phyloP scores from a whole-genome alignment of 352 stramenopile genomes.

The Albugo laibachii region DNA sequence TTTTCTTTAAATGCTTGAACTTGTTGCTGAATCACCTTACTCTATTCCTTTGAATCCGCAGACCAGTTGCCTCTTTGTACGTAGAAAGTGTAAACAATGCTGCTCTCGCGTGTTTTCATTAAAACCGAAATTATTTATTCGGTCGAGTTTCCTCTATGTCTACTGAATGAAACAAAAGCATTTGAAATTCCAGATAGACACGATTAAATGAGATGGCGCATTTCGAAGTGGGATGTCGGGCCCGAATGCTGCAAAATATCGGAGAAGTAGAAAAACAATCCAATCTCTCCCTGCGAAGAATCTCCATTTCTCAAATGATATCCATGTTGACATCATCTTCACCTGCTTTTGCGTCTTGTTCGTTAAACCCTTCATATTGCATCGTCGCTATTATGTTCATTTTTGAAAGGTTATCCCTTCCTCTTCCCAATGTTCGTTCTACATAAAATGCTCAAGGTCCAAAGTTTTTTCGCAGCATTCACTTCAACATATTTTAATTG shows the following conservation, averaged over 20 bases:
- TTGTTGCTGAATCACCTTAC: not conserved
- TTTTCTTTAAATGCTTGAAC: not conserved
- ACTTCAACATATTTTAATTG: not conserved
- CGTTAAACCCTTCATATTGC: not conserved
- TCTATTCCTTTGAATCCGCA: not conserved
- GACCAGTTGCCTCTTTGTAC: constrained; percentile 3
- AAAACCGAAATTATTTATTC: no score
- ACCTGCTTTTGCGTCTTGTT: not conserved
- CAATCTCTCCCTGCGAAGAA: not conserved
- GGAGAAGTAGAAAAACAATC: no score
- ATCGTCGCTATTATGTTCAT: not conserved
- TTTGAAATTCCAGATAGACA: no score
- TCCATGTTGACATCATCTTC: not conserved
- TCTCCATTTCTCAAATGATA: not conserved
- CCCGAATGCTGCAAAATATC: no score
- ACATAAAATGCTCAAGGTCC: no score
- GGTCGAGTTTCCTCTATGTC: no score
- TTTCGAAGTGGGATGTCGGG: no score
- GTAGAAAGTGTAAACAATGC: not conserved
- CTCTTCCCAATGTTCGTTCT: not conserved
- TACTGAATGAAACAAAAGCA: no score
- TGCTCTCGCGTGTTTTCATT: no score
- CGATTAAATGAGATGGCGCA: no score
- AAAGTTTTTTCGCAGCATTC: not conserved
- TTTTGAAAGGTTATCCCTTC: not conserved